Percentiles rank a stretch among this genome's conserved stretches.
phyloP scores from a whole-genome alignment of 2,329 filamentous ascomycete species.

The Helotiales sp. region DNA sequence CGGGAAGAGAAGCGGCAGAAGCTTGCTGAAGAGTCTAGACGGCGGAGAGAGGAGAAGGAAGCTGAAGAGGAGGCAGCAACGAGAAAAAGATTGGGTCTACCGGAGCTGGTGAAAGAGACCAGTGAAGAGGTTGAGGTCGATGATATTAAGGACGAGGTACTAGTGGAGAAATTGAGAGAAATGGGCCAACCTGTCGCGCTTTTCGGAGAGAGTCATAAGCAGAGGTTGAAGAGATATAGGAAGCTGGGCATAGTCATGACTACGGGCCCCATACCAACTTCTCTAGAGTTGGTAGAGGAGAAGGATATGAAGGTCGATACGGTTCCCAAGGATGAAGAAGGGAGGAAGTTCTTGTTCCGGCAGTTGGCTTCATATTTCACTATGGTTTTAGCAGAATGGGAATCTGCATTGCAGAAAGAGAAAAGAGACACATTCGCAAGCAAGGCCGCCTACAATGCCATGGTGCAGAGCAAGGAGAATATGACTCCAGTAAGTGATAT shows the following conservation, averaged over 20 bases:
- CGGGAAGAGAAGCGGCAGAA: constrained; percentile 80
- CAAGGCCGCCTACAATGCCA: constrained; percentile 78
- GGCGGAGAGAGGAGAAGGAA: constrained; percentile 69
- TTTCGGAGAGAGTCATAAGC: constrained; percentile 78
- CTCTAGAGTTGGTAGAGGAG: constrained; percentile 75
- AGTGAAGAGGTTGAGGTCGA: constrained; percentile 50
- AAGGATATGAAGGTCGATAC: constrained; percentile 81
- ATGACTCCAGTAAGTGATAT: constrained; percentile 67
- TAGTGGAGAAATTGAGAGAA: constrained; percentile 66
- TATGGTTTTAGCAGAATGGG: constrained; percentile 90
- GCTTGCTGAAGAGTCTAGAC: constrained; percentile 78
- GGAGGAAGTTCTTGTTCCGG: constrained; percentile 71
- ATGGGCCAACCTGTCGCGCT: constrained; percentile 72
- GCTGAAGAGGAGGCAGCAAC: constrained; percentile 70
- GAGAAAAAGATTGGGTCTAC: constrained; percentile 76
- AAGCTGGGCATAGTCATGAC: constrained; percentile 62
- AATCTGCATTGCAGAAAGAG: constrained; percentile 70
- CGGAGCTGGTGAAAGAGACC: constrained; percentile 63
- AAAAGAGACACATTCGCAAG: constrained; percentile 69
- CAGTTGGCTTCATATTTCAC: constrained; percentile 95
- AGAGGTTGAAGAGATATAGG: constrained; percentile 69
- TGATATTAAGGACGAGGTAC: constrained; percentile 70
- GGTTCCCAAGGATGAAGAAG: constrained; percentile 63
- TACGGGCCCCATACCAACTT: constrained; percentile 84
- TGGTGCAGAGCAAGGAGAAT: constrained; percentile 84